phyloP scores from a whole-genome alignment of 176 grass and related monocot genomes.

The Dendrocalamus sinicus region DNA sequence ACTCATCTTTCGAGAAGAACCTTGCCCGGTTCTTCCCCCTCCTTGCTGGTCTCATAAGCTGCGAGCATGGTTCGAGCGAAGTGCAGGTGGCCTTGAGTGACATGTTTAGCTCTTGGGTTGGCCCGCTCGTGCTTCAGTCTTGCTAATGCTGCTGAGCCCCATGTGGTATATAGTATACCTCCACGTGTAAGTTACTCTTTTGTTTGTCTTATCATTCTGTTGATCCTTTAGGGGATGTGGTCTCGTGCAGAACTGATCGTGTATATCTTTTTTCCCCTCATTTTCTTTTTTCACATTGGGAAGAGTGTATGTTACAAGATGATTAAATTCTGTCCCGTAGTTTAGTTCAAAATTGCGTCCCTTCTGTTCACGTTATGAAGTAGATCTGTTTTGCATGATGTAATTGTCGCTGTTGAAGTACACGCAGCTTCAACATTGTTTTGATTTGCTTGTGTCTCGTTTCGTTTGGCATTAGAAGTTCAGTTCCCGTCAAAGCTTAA shows the following conservation, averaged over 20 bases:
- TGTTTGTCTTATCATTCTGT: slow-evolving; percentile 27
- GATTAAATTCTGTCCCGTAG: slow-evolving; percentile 48
- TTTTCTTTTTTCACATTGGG: slow-evolving; percentile 26
- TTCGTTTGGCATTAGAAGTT: slow-evolving; percentile 2
- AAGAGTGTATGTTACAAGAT: slow-evolving; percentile 54
- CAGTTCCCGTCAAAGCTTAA: neutral
- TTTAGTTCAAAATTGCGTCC: slow-evolving; percentile 40
- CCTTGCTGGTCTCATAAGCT: slow-evolving; percentile 81
- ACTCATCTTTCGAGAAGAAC: slow-evolving; percentile 79
- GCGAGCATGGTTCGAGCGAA: slow-evolving; percentile 93
- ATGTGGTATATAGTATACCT: slow-evolving; percentile 47
- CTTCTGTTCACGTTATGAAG: slow-evolving; percentile 27
- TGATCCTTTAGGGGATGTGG: slow-evolving; percentile 22
- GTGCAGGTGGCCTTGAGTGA: slow-evolving; percentile 90
- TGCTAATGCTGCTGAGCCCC: slow-evolving; percentile 56
- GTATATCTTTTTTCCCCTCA: slow-evolving; percentile 11
- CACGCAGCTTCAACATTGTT: neutral
- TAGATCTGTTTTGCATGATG: slow-evolving; percentile 11
- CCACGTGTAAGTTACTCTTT: slow-evolving; percentile 48
- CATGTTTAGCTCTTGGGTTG: slow-evolving; percentile 86
- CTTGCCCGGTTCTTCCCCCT: slow-evolving; percentile 86
- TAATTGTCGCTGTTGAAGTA: slow-evolving; percentile 1
- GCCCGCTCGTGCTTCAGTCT: slow-evolving; percentile 74
- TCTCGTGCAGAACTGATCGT: slow-evolving; percentile 33
- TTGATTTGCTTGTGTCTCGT: neutral